These are phyloP conservation scores for Monosporascus sp. DNA, from an alignment of 2,329 filamentous ascomycete species.

Conservation along the genomic window DNA sequence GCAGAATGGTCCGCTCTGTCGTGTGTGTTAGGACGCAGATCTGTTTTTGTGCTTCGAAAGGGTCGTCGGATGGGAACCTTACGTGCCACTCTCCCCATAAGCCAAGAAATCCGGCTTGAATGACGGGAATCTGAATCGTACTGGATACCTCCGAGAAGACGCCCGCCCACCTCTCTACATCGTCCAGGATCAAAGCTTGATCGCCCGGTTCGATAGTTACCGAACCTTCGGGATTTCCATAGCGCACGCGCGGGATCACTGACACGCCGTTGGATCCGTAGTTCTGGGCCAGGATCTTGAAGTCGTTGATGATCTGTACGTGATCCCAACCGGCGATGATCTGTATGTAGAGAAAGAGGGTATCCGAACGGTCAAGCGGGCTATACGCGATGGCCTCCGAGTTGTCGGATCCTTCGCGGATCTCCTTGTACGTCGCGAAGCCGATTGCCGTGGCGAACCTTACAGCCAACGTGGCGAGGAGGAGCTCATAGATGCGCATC, in stretches of 20 bases:
- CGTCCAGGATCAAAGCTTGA: constrained; percentile 3
- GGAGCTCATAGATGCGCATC: neutral
- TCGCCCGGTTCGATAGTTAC: constrained; percentile 6
- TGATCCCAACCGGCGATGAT: constrained; percentile 10
- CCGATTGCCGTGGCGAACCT: neutral
- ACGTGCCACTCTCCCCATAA: constrained; percentile 15
- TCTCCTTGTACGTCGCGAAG: constrained; percentile 12
- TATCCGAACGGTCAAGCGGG: constrained; percentile 5
- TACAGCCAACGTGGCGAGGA: neutral
- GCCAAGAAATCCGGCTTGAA: constrained; percentile 14
- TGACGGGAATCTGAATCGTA: constrained; percentile 9
- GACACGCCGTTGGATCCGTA: constrained; percentile 6
- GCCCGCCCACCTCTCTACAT: constrained; percentile 4
- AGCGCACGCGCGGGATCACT: constrained; percentile 11
- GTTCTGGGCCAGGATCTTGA: constrained; percentile 7
- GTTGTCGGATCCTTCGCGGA: constrained; percentile 9
- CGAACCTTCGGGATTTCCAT: constrained; percentile 5
- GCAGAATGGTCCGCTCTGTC: constrained; percentile 8
- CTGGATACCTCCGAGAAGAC: constrained; percentile 6
- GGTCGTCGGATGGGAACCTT: neutral
- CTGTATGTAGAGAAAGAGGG: constrained; percentile 13
- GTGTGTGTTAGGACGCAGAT: neutral
- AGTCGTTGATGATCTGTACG: constrained; percentile 7
- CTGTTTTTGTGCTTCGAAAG: neutral
- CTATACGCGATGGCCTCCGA: constrained; percentile 3